Conservation (phyloP, 176 grass and related monocot species). For the Zea mays region Zm-B73-REFERENCE-NAM-5.0 NC_050104.1:95041001-95041500, state of each 20-base stretch:
- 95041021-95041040: not conserved
- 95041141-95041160: not conserved
- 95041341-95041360: too few relatives aligned
- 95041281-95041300: not conserved
- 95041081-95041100: not conserved
- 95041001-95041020: slow-evolving; percentile 99
- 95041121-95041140: not conserved
- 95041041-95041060: not conserved
- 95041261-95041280: not conserved
- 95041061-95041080: not conserved
- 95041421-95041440: too few relatives aligned
- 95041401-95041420: too few relatives aligned
- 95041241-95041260: not conserved
- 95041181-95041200: not conserved
- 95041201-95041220: not conserved
- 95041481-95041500: too few relatives aligned
- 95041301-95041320: not conserved
- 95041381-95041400: too few relatives aligned
- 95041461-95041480: too few relatives aligned
- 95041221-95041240: not conserved
- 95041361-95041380: too few relatives aligned
- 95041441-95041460: too few relatives aligned
- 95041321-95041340: too few relatives aligned
- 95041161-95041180: not conserved
- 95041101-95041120: not conserved